These are phyloP conservation scores for Aureobasidium leucospermi DNA, from an alignment of 2,329 filamentous ascomycete species.

Conservation along the genomic window DNA sequence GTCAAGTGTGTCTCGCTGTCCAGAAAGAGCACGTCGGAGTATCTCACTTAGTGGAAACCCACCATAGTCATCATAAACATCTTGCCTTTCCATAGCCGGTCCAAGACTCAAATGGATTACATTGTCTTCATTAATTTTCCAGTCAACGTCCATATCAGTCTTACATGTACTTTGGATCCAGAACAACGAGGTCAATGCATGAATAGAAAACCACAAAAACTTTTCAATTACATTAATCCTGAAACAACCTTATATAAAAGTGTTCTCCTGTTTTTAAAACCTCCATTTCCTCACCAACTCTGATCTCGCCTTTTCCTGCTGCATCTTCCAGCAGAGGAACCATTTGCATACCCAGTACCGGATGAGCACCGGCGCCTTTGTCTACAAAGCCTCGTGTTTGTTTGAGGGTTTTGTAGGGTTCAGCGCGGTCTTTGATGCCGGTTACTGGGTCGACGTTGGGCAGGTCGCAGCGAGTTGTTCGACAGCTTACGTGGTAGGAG, in stretches of 20 bases:
- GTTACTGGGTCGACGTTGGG: conserved; percentile 61
- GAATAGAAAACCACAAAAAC: neutral
- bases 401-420: conserved; percentile 26
- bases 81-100: too few relatives aligned
- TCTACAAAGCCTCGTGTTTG: conserved; percentile 23
- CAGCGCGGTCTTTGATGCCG: conserved; percentile 36
- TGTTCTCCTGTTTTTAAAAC: conserved; percentile 36
- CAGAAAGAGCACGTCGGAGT: too few relatives aligned
- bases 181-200: neutral
- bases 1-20: too few relatives aligned
- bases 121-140: too few relatives aligned
- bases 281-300: conserved; percentile 26
- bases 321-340: conserved; percentile 25
- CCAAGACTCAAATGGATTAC: too few relatives aligned
- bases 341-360: conserved; percentile 28
- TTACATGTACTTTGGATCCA: neutral
- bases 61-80: too few relatives aligned
- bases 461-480: conserved; percentile 62
- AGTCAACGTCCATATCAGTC: too few relatives aligned
- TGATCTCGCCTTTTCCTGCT: conserved; percentile 31
- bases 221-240: conserved; percentile 4
- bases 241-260: conserved; percentile 13
- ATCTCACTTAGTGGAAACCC: too few relatives aligned
- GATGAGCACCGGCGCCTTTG: conserved; percentile 25
- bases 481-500: conserved; percentile 50